These are phyloP conservation scores for Exutisphaerella laricina DNA, from an alignment of 2,329 filamentous ascomycete species.

Conservation along the genomic window DNA sequence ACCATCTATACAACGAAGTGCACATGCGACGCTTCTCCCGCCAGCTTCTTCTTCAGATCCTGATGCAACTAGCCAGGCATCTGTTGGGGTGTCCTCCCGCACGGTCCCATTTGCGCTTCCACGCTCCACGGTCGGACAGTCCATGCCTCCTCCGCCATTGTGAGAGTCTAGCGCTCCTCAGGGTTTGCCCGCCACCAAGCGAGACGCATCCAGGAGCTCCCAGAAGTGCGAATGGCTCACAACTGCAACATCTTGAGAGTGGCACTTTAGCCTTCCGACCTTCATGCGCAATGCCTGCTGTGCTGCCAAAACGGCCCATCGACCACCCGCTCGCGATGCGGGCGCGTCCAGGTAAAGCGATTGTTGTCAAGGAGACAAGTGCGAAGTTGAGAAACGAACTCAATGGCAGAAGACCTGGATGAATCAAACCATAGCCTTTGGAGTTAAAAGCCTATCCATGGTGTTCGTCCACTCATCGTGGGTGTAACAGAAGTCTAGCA, in stretches of 20 bases:
- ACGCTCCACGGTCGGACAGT: background rate
- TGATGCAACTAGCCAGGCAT: background rate
- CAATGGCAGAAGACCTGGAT: too few species aligned
- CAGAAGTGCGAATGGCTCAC: background rate
- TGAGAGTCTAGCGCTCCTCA: background rate
- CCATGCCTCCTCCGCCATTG: background rate
- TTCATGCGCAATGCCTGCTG: background rate
- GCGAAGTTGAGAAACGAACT: background rate
- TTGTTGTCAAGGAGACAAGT: background rate
- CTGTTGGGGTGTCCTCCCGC: background rate
- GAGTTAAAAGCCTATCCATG: too few species aligned
- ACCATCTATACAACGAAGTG: background rate
- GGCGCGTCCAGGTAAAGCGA: background rate
- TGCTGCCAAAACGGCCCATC: background rate
- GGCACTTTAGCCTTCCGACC: background rate
- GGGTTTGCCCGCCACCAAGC: constrained; percentile 5
- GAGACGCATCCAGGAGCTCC: constrained; percentile 2
- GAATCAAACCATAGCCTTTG: too few species aligned
- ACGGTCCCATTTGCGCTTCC: background rate
- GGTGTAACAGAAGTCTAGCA: too few species aligned
- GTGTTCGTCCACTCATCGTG: too few species aligned
- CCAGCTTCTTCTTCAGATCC: background rate
- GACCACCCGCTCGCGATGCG: too few species aligned
- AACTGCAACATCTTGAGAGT: background rate
- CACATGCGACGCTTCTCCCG: background rate